A percentile compares a stretch with the other conserved stretches of the same genome.
phyloP scores from a whole-genome alignment of 148 eudicot genomes.

The Gaultheria prostrata region DNA sequence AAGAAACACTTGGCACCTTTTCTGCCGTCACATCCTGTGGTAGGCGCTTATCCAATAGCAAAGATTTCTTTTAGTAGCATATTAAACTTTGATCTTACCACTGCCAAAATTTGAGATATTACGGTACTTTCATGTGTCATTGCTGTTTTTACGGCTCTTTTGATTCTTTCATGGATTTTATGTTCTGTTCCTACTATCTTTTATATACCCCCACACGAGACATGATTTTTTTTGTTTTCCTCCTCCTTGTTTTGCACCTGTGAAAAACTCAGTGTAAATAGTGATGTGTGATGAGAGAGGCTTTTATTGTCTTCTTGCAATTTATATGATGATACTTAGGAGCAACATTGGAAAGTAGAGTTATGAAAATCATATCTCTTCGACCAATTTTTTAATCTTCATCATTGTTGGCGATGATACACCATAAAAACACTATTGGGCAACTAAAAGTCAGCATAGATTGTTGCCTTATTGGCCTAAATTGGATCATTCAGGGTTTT shows the following conservation, averaged over 20 bases:
- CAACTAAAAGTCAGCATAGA: not conserved
- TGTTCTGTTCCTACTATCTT: not conserved
- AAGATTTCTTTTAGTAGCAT: not conserved
- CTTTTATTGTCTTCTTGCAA: not conserved
- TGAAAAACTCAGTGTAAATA: not conserved
- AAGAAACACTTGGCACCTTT: slow-evolving; percentile 96
- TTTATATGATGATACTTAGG: not conserved
- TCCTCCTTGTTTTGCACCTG: not conserved
- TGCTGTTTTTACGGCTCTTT: slow-evolving; percentile 1
- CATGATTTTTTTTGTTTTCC: not conserved
- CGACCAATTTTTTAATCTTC: not conserved
- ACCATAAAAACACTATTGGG: not conserved
- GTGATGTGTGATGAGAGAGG: not conserved
- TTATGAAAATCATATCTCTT: not conserved
- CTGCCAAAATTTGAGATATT: not conserved
- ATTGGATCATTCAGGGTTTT: not conserved
- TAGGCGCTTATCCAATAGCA: slow-evolving; percentile 25
- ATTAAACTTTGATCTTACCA: not conserved
- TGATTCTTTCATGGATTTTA: not conserved
- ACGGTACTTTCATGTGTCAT: not conserved
- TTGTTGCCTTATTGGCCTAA: not conserved
- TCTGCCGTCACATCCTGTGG: slow-evolving; percentile 99
- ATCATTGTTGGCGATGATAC: not conserved
- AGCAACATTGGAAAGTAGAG: not conserved
- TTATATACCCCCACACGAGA: not conserved